Base-by-base conservation (phyloP, 2,329 filamentous ascomycete species). In the Verticillium isaacii region DNA sequence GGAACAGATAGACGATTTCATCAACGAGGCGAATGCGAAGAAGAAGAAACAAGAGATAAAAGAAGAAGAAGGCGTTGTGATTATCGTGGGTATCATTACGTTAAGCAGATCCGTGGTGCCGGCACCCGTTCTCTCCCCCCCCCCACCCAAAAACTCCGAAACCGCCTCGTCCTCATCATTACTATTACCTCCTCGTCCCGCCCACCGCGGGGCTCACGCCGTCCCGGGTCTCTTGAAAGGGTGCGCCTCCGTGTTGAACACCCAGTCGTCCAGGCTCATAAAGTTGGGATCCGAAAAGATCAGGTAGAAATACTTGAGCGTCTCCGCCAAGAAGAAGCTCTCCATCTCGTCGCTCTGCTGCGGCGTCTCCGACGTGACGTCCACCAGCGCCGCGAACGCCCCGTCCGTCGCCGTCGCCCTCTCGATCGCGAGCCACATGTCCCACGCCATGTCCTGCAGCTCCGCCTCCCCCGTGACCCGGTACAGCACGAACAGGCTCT, bases 271-370 rank as follows among this genome's bases (percentile, higher is more conserved):
- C 69, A 92, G 72, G 68, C 81, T 89, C 50, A 90, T 78, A 34
- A 87, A 68, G n/a, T 83, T 80, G 0, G 86, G 84, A 17, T 88
- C 82, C 25, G 84, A 85, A 67, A 91, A 92, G 32, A 91, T 82
- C 58, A 92, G 72, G 66, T 89, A 92, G 61, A 91, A 91, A 66
- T 92, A 92, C 74, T 91, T 92, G 63, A 92, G 74, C 17, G 89
- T 92, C 76, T 92, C 89, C 0, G 86, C 85, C 68, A 89, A 76
- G 87, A 89, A 92, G 68, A 90, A 91, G 64, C 84, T 89, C 77
- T 91, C 82, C 7, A 41, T 34, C 25, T 56, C 54, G 17, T 56
- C 32, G 11, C 4, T 32, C 25, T 32, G 25, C 29, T 11, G 25
- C 54, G 25, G 25, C 25, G 25, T 7, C 6, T 67, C 70, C 0